Evolutionary conservation across 768 basidiomycete species (phyloP).

Genomic region (Lentinula sp.): DNA sequence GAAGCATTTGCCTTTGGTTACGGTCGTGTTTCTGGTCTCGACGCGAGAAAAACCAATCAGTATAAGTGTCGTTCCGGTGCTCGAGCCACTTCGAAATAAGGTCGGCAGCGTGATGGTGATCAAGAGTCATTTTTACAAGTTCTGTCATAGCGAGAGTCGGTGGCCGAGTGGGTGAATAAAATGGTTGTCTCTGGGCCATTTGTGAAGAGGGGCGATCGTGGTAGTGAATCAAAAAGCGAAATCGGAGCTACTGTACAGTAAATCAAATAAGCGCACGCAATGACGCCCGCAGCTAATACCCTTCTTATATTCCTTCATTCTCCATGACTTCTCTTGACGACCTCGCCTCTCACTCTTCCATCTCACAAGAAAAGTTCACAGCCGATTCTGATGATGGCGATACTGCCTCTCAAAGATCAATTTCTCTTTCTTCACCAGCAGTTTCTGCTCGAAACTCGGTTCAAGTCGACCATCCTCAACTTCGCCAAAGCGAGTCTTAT

Average conservation of each 20-base stretch:
- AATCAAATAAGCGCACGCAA: not conserved
- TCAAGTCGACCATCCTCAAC: conserved; percentile 5
- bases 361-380: not conserved
- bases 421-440: conserved; percentile 64
- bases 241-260: not conserved
- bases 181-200: not conserved
- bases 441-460: conserved; percentile 41
- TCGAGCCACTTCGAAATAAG: conserved; percentile 85
- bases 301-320: not conserved
- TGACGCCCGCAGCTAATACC: not conserved
- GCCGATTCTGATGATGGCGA: conserved; percentile 56
- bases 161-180: conserved; percentile 60
- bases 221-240: not conserved
- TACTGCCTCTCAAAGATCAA: conserved; percentile 75
- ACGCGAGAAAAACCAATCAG: conserved; percentile 70
- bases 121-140: conserved; percentile 72
- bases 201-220: not conserved
- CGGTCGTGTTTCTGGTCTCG: conserved; percentile 60
- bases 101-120: conserved; percentile 70
- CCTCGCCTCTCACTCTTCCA: conserved; percentile 2
- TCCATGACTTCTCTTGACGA: conserved; percentile 7
- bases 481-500: conserved; percentile 4
- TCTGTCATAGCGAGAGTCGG: conserved; percentile 71
- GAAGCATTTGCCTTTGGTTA: conserved; percentile 43
- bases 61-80: conserved; percentile 58